Evolutionary conservation across 2,329 filamentous ascomycete species (phyloP).

Genomic region (Aspergillus fumigatus): DNA sequence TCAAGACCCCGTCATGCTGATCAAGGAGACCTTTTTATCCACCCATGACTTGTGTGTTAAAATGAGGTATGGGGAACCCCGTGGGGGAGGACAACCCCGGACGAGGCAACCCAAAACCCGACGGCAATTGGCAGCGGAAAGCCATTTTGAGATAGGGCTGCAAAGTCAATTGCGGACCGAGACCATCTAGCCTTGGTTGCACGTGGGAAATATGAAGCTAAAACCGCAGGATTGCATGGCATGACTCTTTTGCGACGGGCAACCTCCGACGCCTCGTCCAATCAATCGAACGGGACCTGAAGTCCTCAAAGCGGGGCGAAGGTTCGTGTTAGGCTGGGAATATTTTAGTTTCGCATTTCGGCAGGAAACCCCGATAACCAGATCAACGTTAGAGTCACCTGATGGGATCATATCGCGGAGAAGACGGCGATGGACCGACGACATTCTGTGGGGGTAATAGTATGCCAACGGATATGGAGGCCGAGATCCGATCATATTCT

Average conservation of each 20-base stretch:
- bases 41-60: neutral
- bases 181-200: neutral
- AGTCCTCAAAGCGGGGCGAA: conserved; percentile 2
- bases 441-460: neutral
- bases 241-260: conserved; percentile 9
- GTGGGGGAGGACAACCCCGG: conserved; percentile 23
- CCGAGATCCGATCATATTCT: conserved; percentile 27
- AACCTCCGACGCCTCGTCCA: conserved; percentile 16
- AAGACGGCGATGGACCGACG: neutral
- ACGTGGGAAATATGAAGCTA: neutral
- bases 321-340: conserved; percentile 2
- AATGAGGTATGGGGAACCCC: conserved; percentile 15
- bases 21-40: neutral
- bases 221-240: neutral
- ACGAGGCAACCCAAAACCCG: conserved; percentile 10
- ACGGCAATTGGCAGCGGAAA: neutral
- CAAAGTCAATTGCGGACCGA: neutral
- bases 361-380: conserved; percentile 9
- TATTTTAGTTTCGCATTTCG: conserved; percentile 20
- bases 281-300: conserved; percentile 8
- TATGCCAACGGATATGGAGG: conserved; percentile 21
- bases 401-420: neutral
- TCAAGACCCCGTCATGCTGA: neutral
- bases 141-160: neutral
- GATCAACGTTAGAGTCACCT: neutral